A percentile compares a stretch with the other conserved stretches of the same genome.
Evolutionary conservation across 257 asterid species (phyloP).

Genomic region (Nicotiana benthamiana): DNA sequence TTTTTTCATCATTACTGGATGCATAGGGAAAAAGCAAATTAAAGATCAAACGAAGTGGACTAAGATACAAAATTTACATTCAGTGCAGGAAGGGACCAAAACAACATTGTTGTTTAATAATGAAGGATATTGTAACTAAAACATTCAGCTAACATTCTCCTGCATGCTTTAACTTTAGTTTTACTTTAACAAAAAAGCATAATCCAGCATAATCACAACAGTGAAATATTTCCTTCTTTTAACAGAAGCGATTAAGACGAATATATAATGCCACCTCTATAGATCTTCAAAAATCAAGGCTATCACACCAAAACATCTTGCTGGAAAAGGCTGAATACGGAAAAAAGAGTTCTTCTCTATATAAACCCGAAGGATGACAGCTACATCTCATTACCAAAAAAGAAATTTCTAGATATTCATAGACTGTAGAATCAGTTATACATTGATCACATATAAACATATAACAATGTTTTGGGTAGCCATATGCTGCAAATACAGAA

Average conservation of each 20-base stretch:
- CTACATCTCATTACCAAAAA: neutral
- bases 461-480: neutral
- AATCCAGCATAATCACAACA: neutral
- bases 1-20: constrained; percentile 83
- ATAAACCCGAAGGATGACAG: neutral
- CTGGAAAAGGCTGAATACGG: neutral
- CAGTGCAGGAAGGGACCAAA: neutral
- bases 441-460: neutral
- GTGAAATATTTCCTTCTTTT: neutral
- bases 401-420: neutral
- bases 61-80: neutral
- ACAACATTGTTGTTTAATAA: neutral
- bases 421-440: neutral
- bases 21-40: constrained; percentile 8
- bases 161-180: neutral
- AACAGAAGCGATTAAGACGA: neutral
- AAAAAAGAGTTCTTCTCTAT: neutral
- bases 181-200: neutral
- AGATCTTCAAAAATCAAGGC: neutral
- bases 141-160: neutral
- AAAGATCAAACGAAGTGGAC: neutral
- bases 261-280: neutral
- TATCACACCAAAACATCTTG: neutral
- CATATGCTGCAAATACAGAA: neutral
- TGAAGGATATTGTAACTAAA: neutral